Conservation (phyloP, 2,329 filamentous ascomycete genomes). For the Colletotrichum sp. region DNA sequence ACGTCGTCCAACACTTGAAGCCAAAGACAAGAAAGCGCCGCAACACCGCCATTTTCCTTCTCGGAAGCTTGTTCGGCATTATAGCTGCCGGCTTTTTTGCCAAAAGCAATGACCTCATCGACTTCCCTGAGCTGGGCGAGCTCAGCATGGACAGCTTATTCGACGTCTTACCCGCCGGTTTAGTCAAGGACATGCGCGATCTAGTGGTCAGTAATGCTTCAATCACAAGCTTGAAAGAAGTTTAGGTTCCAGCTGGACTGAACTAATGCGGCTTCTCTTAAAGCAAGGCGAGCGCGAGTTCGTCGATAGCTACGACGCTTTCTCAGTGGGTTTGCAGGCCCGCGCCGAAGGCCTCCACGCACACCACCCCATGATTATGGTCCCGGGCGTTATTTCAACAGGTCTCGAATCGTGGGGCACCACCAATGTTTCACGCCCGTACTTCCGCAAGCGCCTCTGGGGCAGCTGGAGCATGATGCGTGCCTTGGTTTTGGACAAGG, state of each 20-base stretch:
- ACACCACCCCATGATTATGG: constrained; percentile 92
- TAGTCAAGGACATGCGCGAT: constrained; percentile 86
- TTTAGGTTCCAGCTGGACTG: neutral
- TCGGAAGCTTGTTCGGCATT: constrained; percentile 90
- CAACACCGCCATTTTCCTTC: constrained; percentile 81
- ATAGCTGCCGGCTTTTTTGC: constrained; percentile 91
- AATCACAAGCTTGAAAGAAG: neutral
- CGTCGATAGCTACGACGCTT: constrained; percentile 89
- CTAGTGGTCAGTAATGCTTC: constrained; percentile 67
- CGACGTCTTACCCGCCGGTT: constrained; percentile 85
- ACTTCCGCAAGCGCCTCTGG: constrained; percentile 95
- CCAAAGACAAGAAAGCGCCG: constrained; percentile 71
- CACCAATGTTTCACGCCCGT: constrained; percentile 80
- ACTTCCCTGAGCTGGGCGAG: constrained; percentile 72
- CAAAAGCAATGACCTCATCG: constrained; percentile 86
- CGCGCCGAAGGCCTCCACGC: constrained; percentile 80
- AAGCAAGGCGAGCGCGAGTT: constrained; percentile 84
- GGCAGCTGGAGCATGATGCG: constrained; percentile 99
- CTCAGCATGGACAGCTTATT: constrained; percentile 85
- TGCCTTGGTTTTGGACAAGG: constrained; percentile 90
- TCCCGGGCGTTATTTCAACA: constrained; percentile 96
- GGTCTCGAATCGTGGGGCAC: constrained; percentile 98
- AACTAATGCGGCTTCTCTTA: constrained; percentile 22
- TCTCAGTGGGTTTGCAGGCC: constrained; percentile 86
- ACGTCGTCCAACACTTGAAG: constrained; percentile 42